These are phyloP conservation scores for Oryza officinalis DNA, from an alignment of 176 grass and related monocot genomes.

Conservation along the genomic window DNA sequence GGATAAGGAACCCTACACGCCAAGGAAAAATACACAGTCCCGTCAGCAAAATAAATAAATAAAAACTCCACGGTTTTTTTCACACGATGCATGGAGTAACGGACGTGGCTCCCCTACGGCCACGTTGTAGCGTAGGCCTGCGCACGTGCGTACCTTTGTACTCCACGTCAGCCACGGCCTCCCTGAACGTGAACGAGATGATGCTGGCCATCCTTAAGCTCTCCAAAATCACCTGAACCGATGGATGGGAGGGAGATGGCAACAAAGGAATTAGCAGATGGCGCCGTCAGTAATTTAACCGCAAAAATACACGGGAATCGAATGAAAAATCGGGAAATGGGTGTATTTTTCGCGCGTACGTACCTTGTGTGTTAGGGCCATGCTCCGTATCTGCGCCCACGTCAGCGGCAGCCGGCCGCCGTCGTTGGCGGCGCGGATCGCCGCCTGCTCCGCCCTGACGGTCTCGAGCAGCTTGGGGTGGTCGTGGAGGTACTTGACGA, in stretches of 20 bases:
- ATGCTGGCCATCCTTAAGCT: conserved; percentile 97
- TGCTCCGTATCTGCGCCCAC: conserved; percentile 79
- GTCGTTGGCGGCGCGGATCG: conserved; percentile 56
- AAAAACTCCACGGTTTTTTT: background rate
- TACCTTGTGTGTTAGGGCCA: conserved; percentile 82
- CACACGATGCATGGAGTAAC: background rate
- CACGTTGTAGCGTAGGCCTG: conserved; percentile 3
- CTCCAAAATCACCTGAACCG: conserved; percentile 83
- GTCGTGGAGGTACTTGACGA: conserved; percentile 89
- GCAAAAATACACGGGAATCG: conserved; percentile 2
- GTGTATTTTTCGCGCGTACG: background rate
- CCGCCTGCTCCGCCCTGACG: conserved; percentile 74
- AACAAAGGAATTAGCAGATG: conserved; percentile 15
- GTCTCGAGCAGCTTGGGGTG: conserved; percentile 63
- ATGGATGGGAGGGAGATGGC: background rate
- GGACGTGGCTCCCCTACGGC: background rate
- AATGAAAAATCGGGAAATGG: background rate
- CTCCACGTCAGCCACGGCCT: conserved; percentile 93
- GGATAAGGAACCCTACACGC: conserved; percentile 80
- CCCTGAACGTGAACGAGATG: conserved; percentile 97
- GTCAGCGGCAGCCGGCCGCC: conserved; percentile 61
- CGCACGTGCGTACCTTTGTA: conserved; percentile 75
- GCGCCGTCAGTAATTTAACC: conserved; percentile 36
- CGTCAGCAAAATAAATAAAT: conserved; percentile 17
- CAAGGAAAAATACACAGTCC: conserved; percentile 16